phyloP scores from a whole-genome alignment of 495 filamentous ascomycete species.

The Aspergillus taichungensis region DNA sequence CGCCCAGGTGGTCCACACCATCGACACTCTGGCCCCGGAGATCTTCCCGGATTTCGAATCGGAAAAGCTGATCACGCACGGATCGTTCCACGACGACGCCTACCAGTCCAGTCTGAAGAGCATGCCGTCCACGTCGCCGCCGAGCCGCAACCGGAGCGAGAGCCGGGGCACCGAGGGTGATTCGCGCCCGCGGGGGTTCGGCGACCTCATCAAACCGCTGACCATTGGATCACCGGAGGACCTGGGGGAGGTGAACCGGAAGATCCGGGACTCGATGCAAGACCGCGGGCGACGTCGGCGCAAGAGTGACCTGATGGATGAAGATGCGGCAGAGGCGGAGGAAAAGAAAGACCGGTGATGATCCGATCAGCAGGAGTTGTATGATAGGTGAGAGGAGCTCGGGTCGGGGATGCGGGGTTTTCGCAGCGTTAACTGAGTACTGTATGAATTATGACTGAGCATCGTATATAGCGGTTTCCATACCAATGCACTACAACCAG shows the following conservation, averaged over 20 bases:
- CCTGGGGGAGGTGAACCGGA: conserved; percentile 68
- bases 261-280: conserved; percentile 67
- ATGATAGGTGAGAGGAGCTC: too few species aligned
- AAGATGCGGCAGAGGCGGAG: not conserved
- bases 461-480: too few species aligned
- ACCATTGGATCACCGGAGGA: conserved; percentile 60
- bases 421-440: too few species aligned
- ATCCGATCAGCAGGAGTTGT: too few species aligned
- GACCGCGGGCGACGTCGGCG: conserved; percentile 50
- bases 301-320: conserved; percentile 3
- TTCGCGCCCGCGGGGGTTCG: conserved; percentile 33
- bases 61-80: conserved; percentile 53
- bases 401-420: too few species aligned
- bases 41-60: conserved; percentile 85
- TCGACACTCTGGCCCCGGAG: conserved; percentile 84
- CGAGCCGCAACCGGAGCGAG: conserved; percentile 58
- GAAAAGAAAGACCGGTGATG: too few species aligned
- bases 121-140: conserved; percentile 22
- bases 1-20: conserved; percentile 65
- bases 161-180: conserved; percentile 32
- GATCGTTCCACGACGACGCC: conserved; percentile 33
- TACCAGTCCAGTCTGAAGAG: conserved; percentile 24
- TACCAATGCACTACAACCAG: too few species aligned
- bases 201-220: conserved; percentile 49
- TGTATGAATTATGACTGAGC: too few species aligned